These are phyloP conservation scores for Amniculicola lignicola DNA, from an alignment of 495 filamentous ascomycete species.

Conservation along the genomic window DNA sequence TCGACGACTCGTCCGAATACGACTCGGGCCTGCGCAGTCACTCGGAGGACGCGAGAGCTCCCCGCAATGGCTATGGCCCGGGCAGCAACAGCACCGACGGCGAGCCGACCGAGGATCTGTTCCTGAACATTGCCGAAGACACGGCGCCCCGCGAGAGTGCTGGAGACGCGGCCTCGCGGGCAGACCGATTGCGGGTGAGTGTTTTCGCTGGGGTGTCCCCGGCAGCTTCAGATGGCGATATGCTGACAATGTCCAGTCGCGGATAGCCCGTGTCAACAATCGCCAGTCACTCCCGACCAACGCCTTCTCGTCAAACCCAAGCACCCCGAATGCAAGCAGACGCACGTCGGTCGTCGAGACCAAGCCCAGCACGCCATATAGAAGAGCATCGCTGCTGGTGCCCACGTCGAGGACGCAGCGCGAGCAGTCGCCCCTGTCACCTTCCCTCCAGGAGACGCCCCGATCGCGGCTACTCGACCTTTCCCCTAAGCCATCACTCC, in stretches of 20 bases:
- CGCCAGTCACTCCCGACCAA: constrained; percentile 34
- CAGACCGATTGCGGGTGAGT: constrained; percentile 47
- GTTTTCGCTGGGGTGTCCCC: neutral
- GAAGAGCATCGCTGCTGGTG: constrained; percentile 21
- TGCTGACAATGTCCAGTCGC: constrained; percentile 28
- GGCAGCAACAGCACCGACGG: constrained; percentile 6
- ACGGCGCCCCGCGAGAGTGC: constrained; percentile 47
- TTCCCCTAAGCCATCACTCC: constrained; percentile 24
- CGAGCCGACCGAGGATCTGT: constrained; percentile 55
- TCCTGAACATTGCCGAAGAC: constrained; percentile 62
- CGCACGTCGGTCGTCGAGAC: constrained; percentile 23
- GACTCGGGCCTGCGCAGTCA: constrained; percentile 26
- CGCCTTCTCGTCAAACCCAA: constrained; percentile 14
- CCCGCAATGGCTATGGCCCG: neutral
- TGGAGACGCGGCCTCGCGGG: constrained; percentile 47
- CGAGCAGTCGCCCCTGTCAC: constrained; percentile 29
- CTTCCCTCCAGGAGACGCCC: constrained; percentile 18
- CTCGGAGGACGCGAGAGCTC: constrained; percentile 3
- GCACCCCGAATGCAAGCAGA: constrained; percentile 20
- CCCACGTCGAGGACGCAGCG: constrained; percentile 13
- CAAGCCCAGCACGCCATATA: constrained; percentile 1
- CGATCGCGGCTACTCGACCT: constrained; percentile 22
- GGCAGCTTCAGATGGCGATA: too few relatives aligned
- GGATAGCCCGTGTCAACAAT: constrained; percentile 29
- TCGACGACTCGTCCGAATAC: constrained; percentile 30